Conservation (phyloP, 192 early-diverging fungal genomes). For the Gonapodya sp. region DNA sequence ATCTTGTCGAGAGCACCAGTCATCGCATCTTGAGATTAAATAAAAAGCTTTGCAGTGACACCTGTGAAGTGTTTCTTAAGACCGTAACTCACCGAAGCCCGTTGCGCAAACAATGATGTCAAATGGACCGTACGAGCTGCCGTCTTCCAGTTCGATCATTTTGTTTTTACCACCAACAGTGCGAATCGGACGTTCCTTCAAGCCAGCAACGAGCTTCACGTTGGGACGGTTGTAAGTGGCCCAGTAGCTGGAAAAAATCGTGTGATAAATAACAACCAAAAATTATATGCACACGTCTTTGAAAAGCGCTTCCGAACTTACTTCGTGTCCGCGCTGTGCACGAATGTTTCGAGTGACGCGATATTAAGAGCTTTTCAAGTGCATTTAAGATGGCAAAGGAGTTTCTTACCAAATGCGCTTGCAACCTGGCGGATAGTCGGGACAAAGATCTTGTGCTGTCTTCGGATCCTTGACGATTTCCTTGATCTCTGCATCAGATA, state of each 20-base stretch:
- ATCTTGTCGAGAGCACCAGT: background rate
- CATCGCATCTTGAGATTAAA: background rate
- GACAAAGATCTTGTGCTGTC: background rate
- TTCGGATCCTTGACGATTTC: background rate
- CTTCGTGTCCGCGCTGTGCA: slow-evolving; percentile 10
- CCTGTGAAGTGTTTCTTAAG: background rate
- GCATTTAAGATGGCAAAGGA: too few relatives aligned
- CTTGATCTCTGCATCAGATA: background rate
- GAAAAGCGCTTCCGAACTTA: too few relatives aligned
- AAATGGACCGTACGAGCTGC: background rate
- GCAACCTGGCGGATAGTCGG: background rate
- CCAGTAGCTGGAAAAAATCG: background rate
- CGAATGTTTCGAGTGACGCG: too few relatives aligned
- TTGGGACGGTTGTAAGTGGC: slow-evolving; percentile 3
- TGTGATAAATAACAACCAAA: background rate
- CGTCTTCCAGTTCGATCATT: slow-evolving; percentile 7
- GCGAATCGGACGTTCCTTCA: background rate
- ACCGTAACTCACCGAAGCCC: background rate
- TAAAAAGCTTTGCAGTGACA: background rate
- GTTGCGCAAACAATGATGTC: slow-evolving; percentile 4
- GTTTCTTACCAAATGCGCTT: slow-evolving; percentile 5
- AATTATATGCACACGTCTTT: too few relatives aligned
- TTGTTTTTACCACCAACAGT: background rate
- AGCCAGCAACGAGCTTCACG: slow-evolving; percentile 5
- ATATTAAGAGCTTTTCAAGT: too few relatives aligned